Percentiles rank a stretch among this genome's conserved stretches.
phyloP scores from a whole-genome alignment of 1,139 yeast genomes.

The Magnusiomyces suaveolens region DNA sequence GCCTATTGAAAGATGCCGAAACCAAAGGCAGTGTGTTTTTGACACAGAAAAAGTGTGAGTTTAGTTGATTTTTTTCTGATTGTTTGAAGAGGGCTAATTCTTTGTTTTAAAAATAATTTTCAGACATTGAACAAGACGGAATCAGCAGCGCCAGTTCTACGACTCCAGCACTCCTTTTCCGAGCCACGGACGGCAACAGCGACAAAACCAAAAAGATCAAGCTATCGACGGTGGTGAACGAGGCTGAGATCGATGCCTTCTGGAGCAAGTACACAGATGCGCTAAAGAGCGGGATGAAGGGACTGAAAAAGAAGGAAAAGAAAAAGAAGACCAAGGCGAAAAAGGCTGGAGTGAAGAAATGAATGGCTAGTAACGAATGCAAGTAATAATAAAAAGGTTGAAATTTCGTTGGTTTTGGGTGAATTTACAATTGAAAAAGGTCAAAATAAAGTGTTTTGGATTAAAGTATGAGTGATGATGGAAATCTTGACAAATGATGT shows the following conservation, averaged over 20 bases:
- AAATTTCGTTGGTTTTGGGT: no score
- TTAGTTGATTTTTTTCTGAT: background rate
- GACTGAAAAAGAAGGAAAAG: slow-evolving; percentile 54
- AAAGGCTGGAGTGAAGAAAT: background rate
- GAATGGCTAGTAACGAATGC: no score
- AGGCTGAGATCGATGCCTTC: slow-evolving; percentile 48
- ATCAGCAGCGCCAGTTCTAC: slow-evolving; percentile 12
- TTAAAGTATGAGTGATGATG: no score
- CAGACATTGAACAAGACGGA: slow-evolving; percentile 10
- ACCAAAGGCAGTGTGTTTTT: slow-evolving; percentile 36
- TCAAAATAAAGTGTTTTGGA: no score
- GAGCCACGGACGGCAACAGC: slow-evolving; percentile 49
- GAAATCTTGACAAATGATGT: no score
- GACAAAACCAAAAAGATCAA: slow-evolving; percentile 43
- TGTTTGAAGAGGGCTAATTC: no score
- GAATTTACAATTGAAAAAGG: no score
- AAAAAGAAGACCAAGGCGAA: slow-evolving; percentile 10
- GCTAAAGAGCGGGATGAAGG: slow-evolving; percentile 51
- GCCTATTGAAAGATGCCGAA: slow-evolving; percentile 24
- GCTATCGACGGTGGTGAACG: slow-evolving; percentile 54
- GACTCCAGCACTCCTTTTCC: slow-evolving; percentile 21
- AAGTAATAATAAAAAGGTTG: no score
- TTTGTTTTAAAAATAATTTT: background rate
- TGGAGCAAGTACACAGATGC: slow-evolving; percentile 61
- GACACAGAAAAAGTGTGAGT: slow-evolving; percentile 27